Conservation (phyloP, 2,329 filamentous ascomycete species). For the Exserohilum turcica region DNA sequence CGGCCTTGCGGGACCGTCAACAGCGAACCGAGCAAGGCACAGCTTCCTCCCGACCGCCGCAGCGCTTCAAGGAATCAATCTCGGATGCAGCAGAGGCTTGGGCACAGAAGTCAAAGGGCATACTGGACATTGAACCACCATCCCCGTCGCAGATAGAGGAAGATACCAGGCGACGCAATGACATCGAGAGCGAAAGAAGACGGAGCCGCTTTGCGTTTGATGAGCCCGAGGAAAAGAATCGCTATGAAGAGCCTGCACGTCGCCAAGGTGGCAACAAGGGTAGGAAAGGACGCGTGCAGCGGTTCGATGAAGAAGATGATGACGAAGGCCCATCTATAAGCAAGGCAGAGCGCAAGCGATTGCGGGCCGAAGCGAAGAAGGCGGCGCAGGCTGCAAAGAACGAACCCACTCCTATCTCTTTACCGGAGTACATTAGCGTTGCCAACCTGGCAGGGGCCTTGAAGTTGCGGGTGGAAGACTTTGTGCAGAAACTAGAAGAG, state of each 20-base stretch:
- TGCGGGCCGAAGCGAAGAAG: constrained; percentile 43
- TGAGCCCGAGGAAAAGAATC: constrained; percentile 30
- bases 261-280: constrained; percentile 25
- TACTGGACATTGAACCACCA: constrained; percentile 19
- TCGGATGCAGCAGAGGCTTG: constrained; percentile 37
- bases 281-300: constrained; percentile 28
- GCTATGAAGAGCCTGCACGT: constrained; percentile 40
- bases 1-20: constrained; percentile 28
- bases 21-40: constrained; percentile 8
- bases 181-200: constrained; percentile 28
- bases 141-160: constrained; percentile 16
- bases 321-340: constrained; percentile 27
- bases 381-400: constrained; percentile 36
- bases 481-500: constrained; percentile 75
- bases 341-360: constrained; percentile 40
- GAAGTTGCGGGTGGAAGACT: constrained; percentile 70
- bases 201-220: constrained; percentile 35
- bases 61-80: constrained; percentile 22
- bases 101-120: constrained; percentile 25
- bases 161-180: constrained; percentile 25
- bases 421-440: constrained; percentile 94
- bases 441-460: constrained; percentile 77
- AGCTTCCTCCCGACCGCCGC: constrained; percentile 16
- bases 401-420: constrained; percentile 60
- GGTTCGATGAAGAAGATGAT: constrained; percentile 33